Evolutionary conservation across 345 rosid species (phyloP).

Genomic region (Dipteronia sinensis): DNA sequence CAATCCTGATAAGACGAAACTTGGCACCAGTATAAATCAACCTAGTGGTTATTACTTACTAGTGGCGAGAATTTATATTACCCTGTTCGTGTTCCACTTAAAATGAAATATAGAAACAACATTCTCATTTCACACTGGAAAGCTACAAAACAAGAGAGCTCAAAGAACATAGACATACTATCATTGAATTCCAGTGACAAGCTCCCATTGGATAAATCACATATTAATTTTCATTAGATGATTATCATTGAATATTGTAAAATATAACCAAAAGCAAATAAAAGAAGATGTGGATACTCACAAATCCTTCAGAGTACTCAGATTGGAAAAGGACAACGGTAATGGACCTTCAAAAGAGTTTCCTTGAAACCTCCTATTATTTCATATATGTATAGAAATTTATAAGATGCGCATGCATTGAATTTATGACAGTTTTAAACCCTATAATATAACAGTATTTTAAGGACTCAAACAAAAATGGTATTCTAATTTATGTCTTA

Average conservation of each 20-base stretch:
- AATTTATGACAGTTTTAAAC: neutral
- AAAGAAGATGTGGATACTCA: constrained; percentile 27
- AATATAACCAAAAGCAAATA: neutral
- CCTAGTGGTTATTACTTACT: too few relatives aligned
- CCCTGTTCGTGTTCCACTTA: too few relatives aligned
- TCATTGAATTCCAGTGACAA: constrained; percentile 47
- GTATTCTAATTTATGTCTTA: too few relatives aligned
- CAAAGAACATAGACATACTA: too few relatives aligned
- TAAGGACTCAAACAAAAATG: too few relatives aligned
- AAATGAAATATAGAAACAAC: too few relatives aligned
- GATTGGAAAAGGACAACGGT: constrained; percentile 40
- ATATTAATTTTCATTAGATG: constrained; percentile 3
- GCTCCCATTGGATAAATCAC: constrained; percentile 37
- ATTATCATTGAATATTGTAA: neutral
- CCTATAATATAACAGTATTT: too few relatives aligned
- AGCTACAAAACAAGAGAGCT: too few relatives aligned
- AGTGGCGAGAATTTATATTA: too few relatives aligned
- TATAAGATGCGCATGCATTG: neutral
- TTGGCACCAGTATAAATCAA: too few relatives aligned
- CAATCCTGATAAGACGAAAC: too few relatives aligned
- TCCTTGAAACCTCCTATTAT: constrained; percentile 38
- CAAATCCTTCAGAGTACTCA: constrained; percentile 32
- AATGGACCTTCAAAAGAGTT: constrained; percentile 46
- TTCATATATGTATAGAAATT: constrained; percentile 9
- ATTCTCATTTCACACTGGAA: too few relatives aligned